Percentiles rank a stretch among this genome's conserved stretches.
Conservation (phyloP, 2,329 filamentous ascomycete genomes). For the Amesomyces nigricolor region DNA sequence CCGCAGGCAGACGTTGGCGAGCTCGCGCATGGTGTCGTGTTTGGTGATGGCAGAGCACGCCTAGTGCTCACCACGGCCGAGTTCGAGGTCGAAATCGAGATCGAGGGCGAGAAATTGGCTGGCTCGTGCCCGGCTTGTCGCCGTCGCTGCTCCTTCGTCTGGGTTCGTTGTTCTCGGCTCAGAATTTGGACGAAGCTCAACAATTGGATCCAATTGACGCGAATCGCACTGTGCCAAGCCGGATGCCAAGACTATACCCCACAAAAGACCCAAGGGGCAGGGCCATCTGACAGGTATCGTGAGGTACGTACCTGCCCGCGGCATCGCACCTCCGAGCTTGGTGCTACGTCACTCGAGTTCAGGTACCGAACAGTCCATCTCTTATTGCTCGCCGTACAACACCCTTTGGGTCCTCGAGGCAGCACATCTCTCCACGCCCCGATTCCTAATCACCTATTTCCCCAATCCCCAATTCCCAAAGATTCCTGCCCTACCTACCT, state of each 20-base stretch:
- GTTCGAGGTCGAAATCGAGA: background rate
- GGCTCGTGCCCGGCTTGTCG: too few relatives aligned
- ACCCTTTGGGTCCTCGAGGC: background rate
- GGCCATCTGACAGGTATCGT: background rate
- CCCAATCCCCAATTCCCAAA: too few relatives aligned
- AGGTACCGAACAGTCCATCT: too few relatives aligned
- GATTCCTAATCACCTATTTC: background rate
- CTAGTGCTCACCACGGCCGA: background rate
- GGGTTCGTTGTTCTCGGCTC: background rate
- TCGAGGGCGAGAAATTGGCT: too few relatives aligned
- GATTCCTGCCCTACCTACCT: background rate
- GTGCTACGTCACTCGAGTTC: background rate
- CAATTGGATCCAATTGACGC: too few relatives aligned
- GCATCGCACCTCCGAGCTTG: background rate
- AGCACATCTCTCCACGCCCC: background rate
- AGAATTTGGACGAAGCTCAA: constrained; percentile 3
- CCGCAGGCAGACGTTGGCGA: constrained; percentile 24
- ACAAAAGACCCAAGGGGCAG: background rate
- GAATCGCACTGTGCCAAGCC: background rate
- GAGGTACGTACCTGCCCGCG: background rate
- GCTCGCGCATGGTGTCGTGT: constrained; percentile 20
- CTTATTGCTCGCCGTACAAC: background rate
- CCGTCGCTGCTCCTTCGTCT: background rate
- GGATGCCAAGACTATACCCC: constrained; percentile 2
- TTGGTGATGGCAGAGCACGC: too few relatives aligned